Base-by-base conservation (phyloP, 768 basidiomycete genomes). In the Auriculariales sp. region DNA sequence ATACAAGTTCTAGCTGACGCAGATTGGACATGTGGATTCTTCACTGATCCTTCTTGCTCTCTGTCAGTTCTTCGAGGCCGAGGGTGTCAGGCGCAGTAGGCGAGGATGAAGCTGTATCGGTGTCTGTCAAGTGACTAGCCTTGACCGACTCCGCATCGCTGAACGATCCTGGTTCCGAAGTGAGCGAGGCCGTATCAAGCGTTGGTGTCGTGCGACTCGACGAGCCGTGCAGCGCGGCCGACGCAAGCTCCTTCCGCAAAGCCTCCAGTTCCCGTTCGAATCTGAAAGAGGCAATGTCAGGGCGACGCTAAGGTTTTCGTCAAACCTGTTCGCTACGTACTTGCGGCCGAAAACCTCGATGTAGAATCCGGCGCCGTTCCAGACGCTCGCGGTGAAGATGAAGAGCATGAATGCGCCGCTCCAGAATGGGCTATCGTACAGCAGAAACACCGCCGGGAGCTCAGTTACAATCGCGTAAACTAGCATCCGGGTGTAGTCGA, bases 271-370 rank as follows among this genome's bases (percentile, higher is more conserved):
- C 92, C 25, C 87, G 78, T 63, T 95, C 92, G 57, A 95, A 95
- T 62, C 91, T 93, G 56, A 1, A 45, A 25, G 39, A 51, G n/a
- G n/a, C n/a, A n/a, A n/a, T n/a, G n/a, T n/a, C n/a, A n/a, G n/a
- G n/a, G n/a, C n/a, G n/a, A n/a, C n/a, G n/a, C n/a, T n/a, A n/a
- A n/a, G n/a, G n/a, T n/a, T n/a, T n/a, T n/a, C n/a, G n/a, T n/a
- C n/a, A 44, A 25, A 44, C 31, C 9, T 32, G 9, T 28, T 19
- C 14, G 24, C 51, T 24, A 75, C 88, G 56, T 54, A 93, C 92
- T 95, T 94, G 67, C 92, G 79, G 27, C 92, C 92, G 60, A 94
- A 95, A 17, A 95, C 92, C 62, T 95, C 92, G 49, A 95, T 92
- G 62, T 95, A 95, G 70, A 82, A 95, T 1, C 87, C 88, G 22